These are phyloP conservation scores for Hypomyces perniciosus DNA, from an alignment of 2,329 filamentous ascomycete species.

Conservation along the genomic window DNA sequence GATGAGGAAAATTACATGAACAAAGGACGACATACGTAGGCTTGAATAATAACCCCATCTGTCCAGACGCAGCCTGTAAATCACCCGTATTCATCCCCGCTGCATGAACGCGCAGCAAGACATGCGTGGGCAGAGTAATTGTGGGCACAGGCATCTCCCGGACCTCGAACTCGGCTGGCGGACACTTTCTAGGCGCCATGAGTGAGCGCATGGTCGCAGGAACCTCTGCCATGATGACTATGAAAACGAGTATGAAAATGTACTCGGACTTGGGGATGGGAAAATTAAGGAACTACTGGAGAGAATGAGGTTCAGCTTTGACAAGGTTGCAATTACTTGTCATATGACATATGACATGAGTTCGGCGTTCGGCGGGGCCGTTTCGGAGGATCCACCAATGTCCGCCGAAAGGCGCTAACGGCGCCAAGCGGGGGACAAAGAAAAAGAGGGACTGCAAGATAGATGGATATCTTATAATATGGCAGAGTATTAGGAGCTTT, in stretches of 20 bases:
- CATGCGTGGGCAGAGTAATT: constrained; percentile 37
- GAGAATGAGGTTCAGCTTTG: too few relatives aligned
- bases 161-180: constrained; percentile 34
- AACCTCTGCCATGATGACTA: constrained; percentile 23
- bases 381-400: constrained; percentile 18
- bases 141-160: constrained; percentile 36
- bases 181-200: constrained; percentile 33
- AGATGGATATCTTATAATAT: too few relatives aligned
- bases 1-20: neutral
- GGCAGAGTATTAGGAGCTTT: too few relatives aligned
- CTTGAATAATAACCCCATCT: constrained; percentile 19
- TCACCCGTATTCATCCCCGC: constrained; percentile 32
- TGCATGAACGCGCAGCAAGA: constrained; percentile 37
- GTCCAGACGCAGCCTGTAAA: constrained; percentile 24
- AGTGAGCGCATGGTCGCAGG: constrained; percentile 40
- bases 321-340: too few relatives aligned
- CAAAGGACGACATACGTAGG: constrained; percentile 21
- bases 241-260: too few relatives aligned
- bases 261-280: too few relatives aligned
- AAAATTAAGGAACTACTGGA: too few relatives aligned
- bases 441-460: too few relatives aligned
- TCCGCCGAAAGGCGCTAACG: constrained; percentile 16
- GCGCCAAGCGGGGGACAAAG: too few relatives aligned
- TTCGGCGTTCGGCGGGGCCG: constrained; percentile 13
- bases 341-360: neutral